These are phyloP conservation scores for Entomortierella chlamydospora DNA, from an alignment of 192 early-diverging fungal genomes.

Conservation along the genomic window DNA sequence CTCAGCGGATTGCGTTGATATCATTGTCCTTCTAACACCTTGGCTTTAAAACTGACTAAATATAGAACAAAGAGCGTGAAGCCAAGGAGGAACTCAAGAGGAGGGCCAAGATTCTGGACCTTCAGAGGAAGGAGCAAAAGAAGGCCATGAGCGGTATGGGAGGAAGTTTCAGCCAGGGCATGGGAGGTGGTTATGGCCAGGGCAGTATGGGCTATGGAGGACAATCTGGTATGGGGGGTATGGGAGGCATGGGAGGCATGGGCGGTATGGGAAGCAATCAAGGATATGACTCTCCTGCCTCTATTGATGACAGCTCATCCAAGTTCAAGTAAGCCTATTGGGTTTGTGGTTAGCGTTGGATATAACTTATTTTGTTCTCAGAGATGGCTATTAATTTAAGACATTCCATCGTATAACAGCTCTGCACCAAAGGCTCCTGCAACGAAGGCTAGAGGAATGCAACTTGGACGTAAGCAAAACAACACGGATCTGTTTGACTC, in stretches of 20 bases:
- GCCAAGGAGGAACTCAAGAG: constrained; percentile 97
- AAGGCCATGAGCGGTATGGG: constrained; percentile 61
- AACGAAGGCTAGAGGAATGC: constrained; percentile 88
- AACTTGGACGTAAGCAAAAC: constrained; percentile 92
- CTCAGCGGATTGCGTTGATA: background rate
- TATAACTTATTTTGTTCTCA: background rate
- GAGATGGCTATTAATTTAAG: background rate
- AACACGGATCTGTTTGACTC: constrained; percentile 83
- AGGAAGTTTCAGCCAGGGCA: constrained; percentile 36
- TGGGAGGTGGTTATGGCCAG: constrained; percentile 49
- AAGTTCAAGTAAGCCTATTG: constrained; percentile 32
- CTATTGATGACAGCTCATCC: constrained; percentile 25
- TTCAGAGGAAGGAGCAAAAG: constrained; percentile 85
- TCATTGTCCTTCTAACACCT: background rate
- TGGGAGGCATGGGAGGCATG: constrained; percentile 54
- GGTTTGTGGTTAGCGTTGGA: background rate
- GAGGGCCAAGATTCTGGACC: constrained; percentile 90
- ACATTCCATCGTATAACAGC: constrained; percentile 16
- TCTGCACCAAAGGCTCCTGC: constrained; percentile 53
- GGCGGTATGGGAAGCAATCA: constrained; percentile 52
- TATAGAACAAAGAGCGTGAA: constrained; percentile 93
- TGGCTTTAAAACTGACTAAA: too few species aligned
- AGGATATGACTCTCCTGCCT: constrained; percentile 37
- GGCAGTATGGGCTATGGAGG: constrained; percentile 31
- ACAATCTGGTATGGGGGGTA: constrained; percentile 47